Percentiles rank a stretch among this genome's conserved stretches.
These are phyloP conservation scores for Cnidoscolus chayamansa DNA, from an alignment of 441 rosid genomes.

Conservation along the genomic window DNA sequence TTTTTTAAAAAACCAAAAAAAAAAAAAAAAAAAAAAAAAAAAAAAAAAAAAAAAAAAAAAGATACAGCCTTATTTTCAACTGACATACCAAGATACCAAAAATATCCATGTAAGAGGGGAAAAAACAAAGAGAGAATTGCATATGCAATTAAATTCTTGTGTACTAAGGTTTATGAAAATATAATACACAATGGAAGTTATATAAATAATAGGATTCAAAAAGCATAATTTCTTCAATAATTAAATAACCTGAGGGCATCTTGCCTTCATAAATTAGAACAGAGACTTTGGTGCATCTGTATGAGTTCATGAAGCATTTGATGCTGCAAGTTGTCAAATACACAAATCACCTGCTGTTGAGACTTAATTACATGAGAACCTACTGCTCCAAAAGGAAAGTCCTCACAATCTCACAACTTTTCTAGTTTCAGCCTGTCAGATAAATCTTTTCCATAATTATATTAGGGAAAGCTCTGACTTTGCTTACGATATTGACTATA, in stretches of 20 bases:
- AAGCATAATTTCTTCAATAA: not conserved
- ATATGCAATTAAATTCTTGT: not conserved
- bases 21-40: no score
- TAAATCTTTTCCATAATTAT: constrained; percentile 50
- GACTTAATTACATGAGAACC: constrained; percentile 22
- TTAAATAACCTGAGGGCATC: not conserved
- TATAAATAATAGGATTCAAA: not conserved
- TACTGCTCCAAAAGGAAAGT: constrained; percentile 57
- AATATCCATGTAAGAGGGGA: not conserved
- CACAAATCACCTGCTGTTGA: constrained; percentile 8
- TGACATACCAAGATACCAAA: not conserved
- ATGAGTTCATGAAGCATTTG: constrained; percentile 10
- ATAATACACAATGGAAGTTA: not conserved
- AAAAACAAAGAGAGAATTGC: not conserved
- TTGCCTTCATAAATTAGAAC: constrained; percentile 14
- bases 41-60: no score
- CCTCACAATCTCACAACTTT: constrained; percentile 60
- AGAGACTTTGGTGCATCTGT: constrained; percentile 23
- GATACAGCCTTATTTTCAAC: not conserved
- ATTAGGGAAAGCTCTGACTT: constrained; percentile 21
- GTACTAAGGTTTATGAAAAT: not conserved
- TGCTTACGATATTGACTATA: constrained; percentile 24
- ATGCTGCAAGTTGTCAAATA: not conserved
- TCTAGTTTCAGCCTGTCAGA: constrained; percentile 58
- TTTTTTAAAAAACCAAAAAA: no score